phyloP scores from a whole-genome alignment of 768 basidiomycete genomes.

The Cubamyces lactineus region DNA sequence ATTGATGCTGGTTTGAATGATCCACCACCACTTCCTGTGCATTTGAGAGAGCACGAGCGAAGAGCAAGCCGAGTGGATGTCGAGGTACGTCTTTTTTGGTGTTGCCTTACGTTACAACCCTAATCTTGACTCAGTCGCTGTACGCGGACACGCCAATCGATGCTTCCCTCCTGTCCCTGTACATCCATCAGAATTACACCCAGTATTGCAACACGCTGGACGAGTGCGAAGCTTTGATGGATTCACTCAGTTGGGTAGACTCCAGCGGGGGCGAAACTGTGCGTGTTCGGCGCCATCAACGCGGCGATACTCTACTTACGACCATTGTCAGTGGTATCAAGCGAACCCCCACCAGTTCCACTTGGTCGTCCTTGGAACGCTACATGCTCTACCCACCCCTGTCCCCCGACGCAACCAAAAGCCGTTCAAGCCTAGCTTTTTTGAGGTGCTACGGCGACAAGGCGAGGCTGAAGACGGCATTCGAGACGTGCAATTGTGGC shows the following conservation, averaged over 20 bases:
- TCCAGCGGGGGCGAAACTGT: constrained; percentile 67
- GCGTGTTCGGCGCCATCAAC: constrained; percentile 28
- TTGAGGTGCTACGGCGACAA: constrained; percentile 60
- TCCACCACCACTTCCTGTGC: constrained; percentile 57
- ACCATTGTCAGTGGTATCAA: constrained; percentile 57
- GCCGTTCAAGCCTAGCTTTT: constrained; percentile 86
- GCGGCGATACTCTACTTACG: not conserved
- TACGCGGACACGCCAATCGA: constrained; percentile 91
- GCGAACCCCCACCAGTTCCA: constrained; percentile 88
- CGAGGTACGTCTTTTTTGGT: constrained; percentile 57
- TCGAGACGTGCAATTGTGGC: constrained; percentile 60
- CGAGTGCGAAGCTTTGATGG: constrained; percentile 68
- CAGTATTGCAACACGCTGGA: constrained; percentile 82
- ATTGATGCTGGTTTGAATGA: constrained; percentile 59
- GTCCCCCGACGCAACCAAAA: constrained; percentile 81
- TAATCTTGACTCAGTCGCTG: constrained; percentile 50
- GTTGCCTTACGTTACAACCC: not conserved
- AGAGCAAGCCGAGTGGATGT: constrained; percentile 74
- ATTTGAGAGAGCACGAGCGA: constrained; percentile 63
- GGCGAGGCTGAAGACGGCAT: constrained; percentile 65
- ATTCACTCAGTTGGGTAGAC: constrained; percentile 80
- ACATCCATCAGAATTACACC: constrained; percentile 92
- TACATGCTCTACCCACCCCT: constrained; percentile 88
- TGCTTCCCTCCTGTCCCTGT: constrained; percentile 83
- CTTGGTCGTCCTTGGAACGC: constrained; percentile 73